These are phyloP conservation scores for Talaromyces rugulosus DNA, from an alignment of 2,329 filamentous ascomycete species.

Conservation along the genomic window DNA sequence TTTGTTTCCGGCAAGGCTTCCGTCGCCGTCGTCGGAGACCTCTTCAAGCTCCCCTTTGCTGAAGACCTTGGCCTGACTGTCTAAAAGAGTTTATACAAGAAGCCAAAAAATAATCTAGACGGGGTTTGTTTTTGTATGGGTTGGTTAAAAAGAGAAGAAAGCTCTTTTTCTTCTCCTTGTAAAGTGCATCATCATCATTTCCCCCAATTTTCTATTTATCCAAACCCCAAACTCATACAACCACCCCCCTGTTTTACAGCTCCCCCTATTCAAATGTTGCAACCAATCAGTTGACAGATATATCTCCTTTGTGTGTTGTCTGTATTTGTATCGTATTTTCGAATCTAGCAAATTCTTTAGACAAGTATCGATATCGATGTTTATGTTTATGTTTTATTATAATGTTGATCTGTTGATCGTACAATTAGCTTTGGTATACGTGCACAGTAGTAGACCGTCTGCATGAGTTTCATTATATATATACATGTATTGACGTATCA, in stretches of 20 bases:
- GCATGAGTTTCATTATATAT: not conserved
- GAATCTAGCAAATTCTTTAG: slow-evolving; percentile 6
- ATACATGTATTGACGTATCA: not conserved
- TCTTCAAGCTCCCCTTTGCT: slow-evolving; percentile 85
- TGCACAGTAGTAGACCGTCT: not conserved
- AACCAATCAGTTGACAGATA: slow-evolving; percentile 4
- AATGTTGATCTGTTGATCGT: too few species aligned
- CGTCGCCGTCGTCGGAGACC: slow-evolving; percentile 84
- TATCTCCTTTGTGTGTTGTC: slow-evolving; percentile 7
- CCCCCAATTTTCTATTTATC: not conserved
- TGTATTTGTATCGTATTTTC: slow-evolving; percentile 6
- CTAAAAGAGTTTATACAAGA: slow-evolving; percentile 50
- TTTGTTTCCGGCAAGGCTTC: slow-evolving; percentile 85
- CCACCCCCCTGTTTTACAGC: not conserved
- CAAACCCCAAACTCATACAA: not conserved
- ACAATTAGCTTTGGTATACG: not conserved
- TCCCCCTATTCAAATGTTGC: not conserved
- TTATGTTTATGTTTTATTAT: not conserved
- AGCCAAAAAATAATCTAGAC: not conserved
- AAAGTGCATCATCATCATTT: not conserved
- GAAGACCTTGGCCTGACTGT: slow-evolving; percentile 92
- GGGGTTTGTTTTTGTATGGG: not conserved
- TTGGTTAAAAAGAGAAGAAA: not conserved
- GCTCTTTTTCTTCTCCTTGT: not conserved
- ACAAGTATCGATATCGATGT: not conserved